phyloP scores from a whole-genome alignment of 495 filamentous ascomycete genomes.

The Hypoxylon cercidicola region DNA sequence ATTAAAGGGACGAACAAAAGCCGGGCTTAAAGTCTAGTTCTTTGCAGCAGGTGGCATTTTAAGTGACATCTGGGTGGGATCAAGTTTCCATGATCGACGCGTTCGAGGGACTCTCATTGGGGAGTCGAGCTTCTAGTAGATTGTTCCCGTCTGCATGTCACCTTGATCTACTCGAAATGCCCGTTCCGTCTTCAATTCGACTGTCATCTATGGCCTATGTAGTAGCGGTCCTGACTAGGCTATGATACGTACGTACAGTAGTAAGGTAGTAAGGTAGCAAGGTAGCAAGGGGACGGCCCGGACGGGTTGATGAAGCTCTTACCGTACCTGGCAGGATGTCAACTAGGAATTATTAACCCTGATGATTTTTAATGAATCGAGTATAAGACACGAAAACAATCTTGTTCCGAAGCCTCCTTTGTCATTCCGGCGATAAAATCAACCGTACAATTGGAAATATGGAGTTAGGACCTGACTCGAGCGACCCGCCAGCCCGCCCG shows the following conservation, averaged over 20 bases:
- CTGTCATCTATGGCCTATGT: conserved; percentile 1
- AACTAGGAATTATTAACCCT: conserved; percentile 26
- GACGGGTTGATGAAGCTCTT: conserved; percentile 23
- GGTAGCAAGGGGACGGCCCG: conserved; percentile 4
- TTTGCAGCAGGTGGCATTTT: conserved; percentile 38
- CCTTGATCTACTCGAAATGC: conserved; percentile 40
- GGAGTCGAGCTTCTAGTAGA: conserved; percentile 21
- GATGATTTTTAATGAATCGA: conserved; percentile 25
- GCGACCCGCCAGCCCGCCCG: conserved; percentile 25
- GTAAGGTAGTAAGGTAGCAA: conserved; percentile 8
- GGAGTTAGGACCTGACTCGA: conserved; percentile 38
- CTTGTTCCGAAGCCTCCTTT: conserved; percentile 6
- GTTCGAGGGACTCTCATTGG: conserved; percentile 23
- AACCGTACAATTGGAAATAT: conserved; percentile 17
- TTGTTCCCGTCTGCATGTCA: conserved; percentile 42
- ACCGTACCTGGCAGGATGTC: conserved; percentile 33
- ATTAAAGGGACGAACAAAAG: conserved; percentile 38
- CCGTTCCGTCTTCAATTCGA: conserved; percentile 33
- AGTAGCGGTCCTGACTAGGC: not conserved
- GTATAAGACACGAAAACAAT: conserved; percentile 11
- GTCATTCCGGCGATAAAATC: conserved; percentile 12
- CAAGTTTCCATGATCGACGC: conserved; percentile 34
- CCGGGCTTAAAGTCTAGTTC: conserved; percentile 35
- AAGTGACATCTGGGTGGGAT: conserved; percentile 28
- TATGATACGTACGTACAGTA: conserved; percentile 18